Evolutionary conservation across 2,329 filamentous ascomycete genomes (phyloP).

Genomic region (Knufia fluminis): DNA sequence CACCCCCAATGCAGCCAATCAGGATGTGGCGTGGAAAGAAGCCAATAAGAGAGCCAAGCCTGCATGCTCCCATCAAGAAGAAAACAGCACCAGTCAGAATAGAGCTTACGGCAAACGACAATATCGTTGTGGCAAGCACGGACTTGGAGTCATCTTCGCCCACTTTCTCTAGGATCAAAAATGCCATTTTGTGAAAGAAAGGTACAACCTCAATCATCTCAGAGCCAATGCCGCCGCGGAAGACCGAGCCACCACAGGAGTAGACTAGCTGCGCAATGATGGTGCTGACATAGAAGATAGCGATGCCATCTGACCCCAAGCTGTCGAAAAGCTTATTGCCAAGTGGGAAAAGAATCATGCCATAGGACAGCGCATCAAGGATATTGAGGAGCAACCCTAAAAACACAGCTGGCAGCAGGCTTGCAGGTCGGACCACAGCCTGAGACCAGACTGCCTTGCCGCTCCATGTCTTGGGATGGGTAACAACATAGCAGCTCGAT

Average conservation of each 20-base stretch:
- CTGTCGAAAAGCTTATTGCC: conserved; percentile 76
- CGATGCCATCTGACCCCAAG: conserved; percentile 86
- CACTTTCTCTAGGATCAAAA: conserved; percentile 69
- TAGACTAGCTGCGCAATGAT: conserved; percentile 89
- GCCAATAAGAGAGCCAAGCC: conserved; percentile 82
- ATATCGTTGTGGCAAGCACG: conserved; percentile 88
- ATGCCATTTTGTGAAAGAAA: conserved; percentile 98
- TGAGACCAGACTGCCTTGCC: conserved; percentile 54
- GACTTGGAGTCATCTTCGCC: conserved; percentile 73
- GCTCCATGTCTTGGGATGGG: conserved; percentile 65
- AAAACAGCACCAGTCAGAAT: conserved; percentile 87
- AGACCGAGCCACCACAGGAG: conserved; percentile 73
- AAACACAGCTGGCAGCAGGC: conserved; percentile 73
- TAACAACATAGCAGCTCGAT: conserved; percentile 24
- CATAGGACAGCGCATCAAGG: conserved; percentile 89
- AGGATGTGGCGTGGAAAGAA: conserved; percentile 96
- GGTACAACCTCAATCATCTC: conserved; percentile 98
- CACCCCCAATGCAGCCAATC: conserved; percentile 93
- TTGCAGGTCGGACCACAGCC: conserved; percentile 56
- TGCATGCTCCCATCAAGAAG: conserved; percentile 78
- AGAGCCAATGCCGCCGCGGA: conserved; percentile 83
- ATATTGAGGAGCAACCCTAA: conserved; percentile 86
- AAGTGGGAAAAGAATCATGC: conserved; percentile 90
- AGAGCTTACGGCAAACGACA: conserved; percentile 81
- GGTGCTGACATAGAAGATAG: conserved; percentile 97